phyloP scores from a whole-genome alignment of 768 basidiomycete species.

The Candolleomyces aberdarensis region DNA sequence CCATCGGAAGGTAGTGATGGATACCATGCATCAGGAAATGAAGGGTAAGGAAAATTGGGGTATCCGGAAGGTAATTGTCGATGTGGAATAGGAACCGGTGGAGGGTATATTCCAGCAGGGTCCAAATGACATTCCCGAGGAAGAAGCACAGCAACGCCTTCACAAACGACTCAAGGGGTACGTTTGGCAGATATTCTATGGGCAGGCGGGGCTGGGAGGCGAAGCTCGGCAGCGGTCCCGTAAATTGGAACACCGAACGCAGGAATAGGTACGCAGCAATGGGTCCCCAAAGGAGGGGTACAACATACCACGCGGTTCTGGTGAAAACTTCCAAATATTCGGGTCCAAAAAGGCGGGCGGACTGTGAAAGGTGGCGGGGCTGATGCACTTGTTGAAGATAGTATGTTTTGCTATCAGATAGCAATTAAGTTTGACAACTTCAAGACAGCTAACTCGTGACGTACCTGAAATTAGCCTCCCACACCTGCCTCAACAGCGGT shows the following conservation, averaged over 20 bases:
- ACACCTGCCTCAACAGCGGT: conserved; percentile 84
- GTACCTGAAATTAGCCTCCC: conserved; percentile 80
- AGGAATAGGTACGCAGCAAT: conserved; percentile 77
- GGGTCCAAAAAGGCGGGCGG: conserved; percentile 86
- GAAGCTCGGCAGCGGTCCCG: conserved; percentile 65
- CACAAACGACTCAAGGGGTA: conserved; percentile 49
- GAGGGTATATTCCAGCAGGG: conserved; percentile 85
- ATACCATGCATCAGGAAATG: conserved; percentile 95
- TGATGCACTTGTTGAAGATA: conserved; percentile 97
- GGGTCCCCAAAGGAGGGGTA: conserved; percentile 90
- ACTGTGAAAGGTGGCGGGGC: conserved; percentile 80
- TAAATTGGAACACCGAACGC: conserved; percentile 82
- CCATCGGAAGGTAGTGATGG: conserved; percentile 98
- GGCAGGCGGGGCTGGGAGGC: conserved; percentile 54
- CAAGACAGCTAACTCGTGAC: conserved; percentile 15
- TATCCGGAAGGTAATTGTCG: conserved; percentile 84
- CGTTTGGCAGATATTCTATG: conserved; percentile 39
- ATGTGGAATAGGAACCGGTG: conserved; percentile 98
- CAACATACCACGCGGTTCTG: conserved; percentile 89
- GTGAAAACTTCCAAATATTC: conserved; percentile 75
- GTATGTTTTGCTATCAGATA: conserved; percentile 72
- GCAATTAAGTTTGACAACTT: background rate
- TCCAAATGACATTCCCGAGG: conserved; percentile 89
- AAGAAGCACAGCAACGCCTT: conserved; percentile 72
- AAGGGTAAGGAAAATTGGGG: conserved; percentile 69